Base-by-base conservation (phyloP, 75 land plant genomes). In the Picea sitchensis region DNA sequence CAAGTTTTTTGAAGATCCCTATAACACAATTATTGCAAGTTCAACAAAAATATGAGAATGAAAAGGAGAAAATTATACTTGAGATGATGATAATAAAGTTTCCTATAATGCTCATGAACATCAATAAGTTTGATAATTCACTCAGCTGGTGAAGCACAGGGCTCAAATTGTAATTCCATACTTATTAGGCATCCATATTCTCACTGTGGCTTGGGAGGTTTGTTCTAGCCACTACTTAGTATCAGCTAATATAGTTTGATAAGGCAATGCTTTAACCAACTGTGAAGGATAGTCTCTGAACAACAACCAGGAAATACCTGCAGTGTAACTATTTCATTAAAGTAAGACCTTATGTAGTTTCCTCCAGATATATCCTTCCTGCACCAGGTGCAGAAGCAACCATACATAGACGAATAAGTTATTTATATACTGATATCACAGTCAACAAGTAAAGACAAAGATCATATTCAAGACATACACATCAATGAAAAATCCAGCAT, bases 401-500 rank as follows among this genome's bases (percentile, higher is more conserved):
- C 17, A 20, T 41, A 60, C 20, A n/a, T 21, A 54, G 26, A 12
- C 6, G 15, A 18, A n/a, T 15, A 38, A n/a, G 77, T 58, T 38
- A 26, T 23, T 21, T 31, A 31, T 14, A 81, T 26, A 75, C 14
- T 26, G 17, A 31, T 80, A 3, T 41, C 44, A 64, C 61, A 61
- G 3, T 58, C 31, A n/a, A 73, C 17, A 21, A 13, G 8, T 21
- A 67, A 67, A 26, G 23, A 8, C 3, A 32, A 67, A 67, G 36
- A 30, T 67, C 15, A 18, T 69, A 14, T 15, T 30, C 58, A 21
- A 21, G 47, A 61, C 85, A 73, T 84, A 95, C 98, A 68, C 85
- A 83, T 95, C 78, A 12, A 93, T 77, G 71, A 95, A 95, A 76
- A 79, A 95, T 41, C 98, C 98, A 78, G 96, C 98, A 90, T 95